Evolutionary conservation across 345 rosid genomes (phyloP).

Genomic region (Euphorbia peplus): DNA sequence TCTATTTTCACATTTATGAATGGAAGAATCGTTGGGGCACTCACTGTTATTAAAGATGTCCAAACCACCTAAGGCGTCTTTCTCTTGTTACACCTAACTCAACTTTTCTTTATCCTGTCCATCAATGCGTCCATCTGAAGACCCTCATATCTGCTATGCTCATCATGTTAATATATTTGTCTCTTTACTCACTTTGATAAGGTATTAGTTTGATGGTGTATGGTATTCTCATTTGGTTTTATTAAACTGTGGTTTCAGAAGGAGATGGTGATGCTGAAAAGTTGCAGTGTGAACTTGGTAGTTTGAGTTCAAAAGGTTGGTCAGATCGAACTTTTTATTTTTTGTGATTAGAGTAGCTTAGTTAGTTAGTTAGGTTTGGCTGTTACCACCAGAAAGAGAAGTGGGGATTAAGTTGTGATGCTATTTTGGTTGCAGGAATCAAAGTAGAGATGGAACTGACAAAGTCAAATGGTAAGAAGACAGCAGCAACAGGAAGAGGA

Average conservation of each 20-base stretch:
- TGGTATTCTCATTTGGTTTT: not conserved
- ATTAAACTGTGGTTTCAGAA: slow-evolving; percentile 25
- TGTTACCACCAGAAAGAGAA: no score
- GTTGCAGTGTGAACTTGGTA: slow-evolving; percentile 66
- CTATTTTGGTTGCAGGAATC: slow-evolving; percentile 39
- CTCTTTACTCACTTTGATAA: no score
- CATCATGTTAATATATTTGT: no score
- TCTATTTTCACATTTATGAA: no score
- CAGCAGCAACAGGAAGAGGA: slow-evolving; percentile 26
- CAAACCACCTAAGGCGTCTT: no score
- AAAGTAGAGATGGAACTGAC: slow-evolving; percentile 74
- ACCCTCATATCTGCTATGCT: no score
- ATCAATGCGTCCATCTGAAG: no score
- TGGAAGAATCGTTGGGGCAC: no score
- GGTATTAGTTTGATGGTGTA: no score
- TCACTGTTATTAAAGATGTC: no score
- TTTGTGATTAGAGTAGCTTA: not conserved
- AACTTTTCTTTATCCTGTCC: no score
- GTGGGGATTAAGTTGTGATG: not conserved
- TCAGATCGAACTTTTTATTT: not conserved
- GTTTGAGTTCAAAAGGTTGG: slow-evolving; percentile 69
- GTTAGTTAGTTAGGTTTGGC: not conserved
- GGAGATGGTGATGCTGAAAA: slow-evolving; percentile 50
- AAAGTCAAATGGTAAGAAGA: slow-evolving; percentile 48
- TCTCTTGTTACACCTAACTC: no score